Evolutionary conservation across 192 early-diverging fungal genomes (phyloP), one percentile per base, ranked within the genome.

Genomic region (Pilaira anomala): DNA sequence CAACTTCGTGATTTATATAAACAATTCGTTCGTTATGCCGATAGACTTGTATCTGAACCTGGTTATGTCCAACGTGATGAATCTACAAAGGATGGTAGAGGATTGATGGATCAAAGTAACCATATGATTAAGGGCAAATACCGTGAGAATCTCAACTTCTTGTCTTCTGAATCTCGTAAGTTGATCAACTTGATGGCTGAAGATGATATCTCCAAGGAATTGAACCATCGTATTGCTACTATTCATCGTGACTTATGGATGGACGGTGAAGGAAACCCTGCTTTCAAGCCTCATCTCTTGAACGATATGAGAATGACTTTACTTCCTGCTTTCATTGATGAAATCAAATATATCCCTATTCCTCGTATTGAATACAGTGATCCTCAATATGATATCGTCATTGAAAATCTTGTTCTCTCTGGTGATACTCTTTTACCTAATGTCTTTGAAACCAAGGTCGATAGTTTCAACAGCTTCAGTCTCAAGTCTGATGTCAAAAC

Each of bases 311-410:
- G 66, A 16, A 72, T 66, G 28, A 73, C 74, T 3, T 6, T 78
- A 0, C 19, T 78, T 25, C 76, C 76, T 24, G 66, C 76, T n/a
- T 46, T 75, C 49, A 26, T 74, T 29, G 76, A 78, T 24, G 65
- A 73, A 13, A 64, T 78, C 63, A 69, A 72, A 14, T 78, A 62
- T 36, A 70, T 78, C 26, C 76, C 76, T 22, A 67, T 78, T 62
- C 76, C 76, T 6, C 72, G 73, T 36, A 72, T 78, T 53, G 76
- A 78, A 36, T 78, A 78, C 33, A 72, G 66, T n/a, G 76, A 78
- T 54, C 30, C 62, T 19, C 67, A 78, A 63, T 62, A 75, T 41
- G 76, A 78, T 48, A 55, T 78, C 1, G 65, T 69, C 44, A 51
- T 78, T 39, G 76, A 78, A 39, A 75, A 78, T 21, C 58, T 78